Base-by-base conservation (phyloP, 2,329 filamentous ascomycete genomes). In the Hypoxylon sp. region DNA sequence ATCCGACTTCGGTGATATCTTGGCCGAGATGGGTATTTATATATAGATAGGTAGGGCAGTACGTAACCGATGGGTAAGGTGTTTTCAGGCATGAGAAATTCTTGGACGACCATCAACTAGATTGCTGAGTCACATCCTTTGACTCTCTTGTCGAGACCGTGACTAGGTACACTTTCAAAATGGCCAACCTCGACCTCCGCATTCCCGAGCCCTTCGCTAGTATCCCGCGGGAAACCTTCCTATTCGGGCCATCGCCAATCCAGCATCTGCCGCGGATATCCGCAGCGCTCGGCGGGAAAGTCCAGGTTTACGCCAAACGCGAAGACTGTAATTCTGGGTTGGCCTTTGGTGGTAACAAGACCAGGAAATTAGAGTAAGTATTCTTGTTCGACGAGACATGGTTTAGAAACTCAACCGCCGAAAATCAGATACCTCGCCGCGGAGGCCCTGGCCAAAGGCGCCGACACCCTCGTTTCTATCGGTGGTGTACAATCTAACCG, bases 251-350 rank as follows among this genome's bases (percentile, higher is more conserved):
- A 14, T 91, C 90, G 0, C 90, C 90, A 30, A 90, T 93, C 74
- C 89, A 93, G 75, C 78, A 83, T 56, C 85, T 93, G 36, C 87
- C 89, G 60, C 85, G 89, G 68, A 91, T 92, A 74, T 89, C 88
- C 32, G 77, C 83, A 58, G 87, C 86, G 23, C 84, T 92, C 4
- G 85, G 86, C 52, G 84, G 85, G 30, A 85, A 84, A 72, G 87
- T 91, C 43, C 82, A 84, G 19, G 85, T 93, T 69, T 93, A 88
- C 75, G 90, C 90, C 58, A 93, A 93, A 79, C 86, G 90, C 55
- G 90, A 93, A 71, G 91, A 93, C 79, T 88, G 89, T 75, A 91
- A 90, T 79, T 90, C 88, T 1, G 87, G 86, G 0, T 83, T 91
- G 17, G 89, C 89, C 2, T 91, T 85, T 73, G 90, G 90, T 38